phyloP scores from a whole-genome alignment of 2,329 filamentous ascomycete species.

The Xylaria sp. region DNA sequence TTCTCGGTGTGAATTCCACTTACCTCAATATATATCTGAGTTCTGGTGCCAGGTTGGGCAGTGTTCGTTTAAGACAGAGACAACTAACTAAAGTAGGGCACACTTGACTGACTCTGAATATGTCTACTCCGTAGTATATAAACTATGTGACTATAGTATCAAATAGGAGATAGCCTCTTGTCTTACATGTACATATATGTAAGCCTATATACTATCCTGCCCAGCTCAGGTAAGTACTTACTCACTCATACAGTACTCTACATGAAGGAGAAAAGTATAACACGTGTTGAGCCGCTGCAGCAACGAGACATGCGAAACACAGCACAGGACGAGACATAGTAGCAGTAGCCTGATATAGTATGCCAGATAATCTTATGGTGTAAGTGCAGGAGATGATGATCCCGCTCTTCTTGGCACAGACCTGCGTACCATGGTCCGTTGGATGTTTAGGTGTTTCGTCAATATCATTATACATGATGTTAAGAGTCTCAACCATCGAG shows the following conservation, averaged over 20 bases:
- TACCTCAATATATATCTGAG: neutral
- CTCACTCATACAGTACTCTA: neutral
- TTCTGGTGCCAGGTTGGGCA: neutral
- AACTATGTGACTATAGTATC: neutral
- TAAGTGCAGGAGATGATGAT: neutral
- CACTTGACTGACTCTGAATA: neutral
- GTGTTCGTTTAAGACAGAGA: conserved; percentile 11
- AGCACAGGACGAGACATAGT: neutral
- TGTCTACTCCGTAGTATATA: neutral
- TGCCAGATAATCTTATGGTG: neutral
- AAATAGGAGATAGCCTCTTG: neutral
- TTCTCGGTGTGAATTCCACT: conserved; percentile 22
- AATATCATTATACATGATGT: conserved; percentile 20
- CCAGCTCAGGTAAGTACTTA: neutral
- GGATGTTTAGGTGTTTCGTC: conserved; percentile 27
- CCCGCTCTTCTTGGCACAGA: conserved; percentile 24
- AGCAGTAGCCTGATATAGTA: neutral
- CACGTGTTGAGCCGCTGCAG: conserved; percentile 31
- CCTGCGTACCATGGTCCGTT: conserved; percentile 16
- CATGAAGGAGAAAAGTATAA: conserved; percentile 6
- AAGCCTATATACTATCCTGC: neutral
- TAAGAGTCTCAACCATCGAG: conserved; percentile 30
- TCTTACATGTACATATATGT: conserved; percentile 11
- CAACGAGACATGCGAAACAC: conserved; percentile 33
- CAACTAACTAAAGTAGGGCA: neutral